A percentile compares a stretch with the other conserved stretches of the same genome.
Conservation (phyloP, 176 grass and related monocot species). For the Triticum turgidum region DNA sequence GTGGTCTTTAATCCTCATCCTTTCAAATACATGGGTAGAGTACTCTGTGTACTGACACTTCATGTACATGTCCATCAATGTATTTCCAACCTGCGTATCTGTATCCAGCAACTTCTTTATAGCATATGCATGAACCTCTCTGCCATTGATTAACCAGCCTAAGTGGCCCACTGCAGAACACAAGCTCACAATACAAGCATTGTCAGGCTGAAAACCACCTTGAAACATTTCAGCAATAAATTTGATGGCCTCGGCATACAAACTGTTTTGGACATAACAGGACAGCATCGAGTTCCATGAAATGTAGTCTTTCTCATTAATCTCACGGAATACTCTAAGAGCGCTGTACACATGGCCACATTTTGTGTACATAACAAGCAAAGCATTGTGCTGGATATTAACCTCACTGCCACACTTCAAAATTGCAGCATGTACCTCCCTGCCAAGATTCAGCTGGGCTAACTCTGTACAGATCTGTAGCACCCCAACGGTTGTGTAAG, state of each 20-base stretch:
- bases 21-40: slow-evolving; percentile 47
- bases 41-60: slow-evolving; percentile 55
- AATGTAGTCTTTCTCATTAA: slow-evolving; percentile 67
- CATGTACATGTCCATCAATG: slow-evolving; percentile 89
- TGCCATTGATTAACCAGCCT: slow-evolving; percentile 48
- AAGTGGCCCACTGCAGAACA: slow-evolving; percentile 71
- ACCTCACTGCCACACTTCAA: slow-evolving; percentile 43
- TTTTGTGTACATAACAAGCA: slow-evolving; percentile 73
- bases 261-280: slow-evolving; percentile 73
- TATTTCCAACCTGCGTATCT: slow-evolving; percentile 74
- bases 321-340: slow-evolving; percentile 48
- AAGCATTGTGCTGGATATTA: slow-evolving; percentile 66
- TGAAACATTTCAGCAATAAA: slow-evolving; percentile 59
- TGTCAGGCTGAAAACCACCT: slow-evolving; percentile 54
- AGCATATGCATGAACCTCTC: slow-evolving; percentile 82
- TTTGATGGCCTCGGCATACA: slow-evolving; percentile 43
- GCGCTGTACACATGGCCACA: slow-evolving; percentile 55
- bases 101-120: slow-evolving; percentile 63
- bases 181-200: slow-evolving; percentile 66
- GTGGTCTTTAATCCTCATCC: slow-evolving; percentile 56
- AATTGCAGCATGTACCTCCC: slow-evolving; percentile 69
- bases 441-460: slow-evolving; percentile 52
- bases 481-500: slow-evolving; percentile 66
- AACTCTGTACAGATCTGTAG: slow-evolving; percentile 79
- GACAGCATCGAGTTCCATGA: slow-evolving; percentile 95